Evolutionary conservation across 495 filamentous ascomycete species (phyloP), one percentile per base, ranked within the genome.

Genomic region (Penicillium psychrofluorescens): DNA sequence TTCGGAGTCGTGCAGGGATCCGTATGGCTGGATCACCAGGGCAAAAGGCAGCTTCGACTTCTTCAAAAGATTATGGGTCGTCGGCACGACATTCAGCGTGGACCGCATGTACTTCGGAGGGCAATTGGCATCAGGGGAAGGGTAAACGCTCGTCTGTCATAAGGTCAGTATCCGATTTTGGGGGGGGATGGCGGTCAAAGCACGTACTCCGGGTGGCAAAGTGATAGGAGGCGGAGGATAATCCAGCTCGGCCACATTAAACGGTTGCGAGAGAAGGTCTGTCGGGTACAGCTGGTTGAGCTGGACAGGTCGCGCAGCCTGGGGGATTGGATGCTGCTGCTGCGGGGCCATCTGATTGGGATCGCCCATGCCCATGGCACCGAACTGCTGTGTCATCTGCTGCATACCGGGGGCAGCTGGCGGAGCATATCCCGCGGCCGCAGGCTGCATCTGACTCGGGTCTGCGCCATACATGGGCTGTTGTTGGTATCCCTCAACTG

Each of bases 41-140:
- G 94, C 90, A 55, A 96, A 95, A 0, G 92, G 92, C 36, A 98
- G 76, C 59, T 88, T 89, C 29, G 89, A 95, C 68, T 96, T 96
- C 74, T 97, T 98, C 40, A 97, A 78, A 36, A 97, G 74, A 3
- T 84, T 87, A 56, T 94, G 78, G 28, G 86, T 95, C 7, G 90
- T 95, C 1, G 92, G 94, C 12, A 95, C 83, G 35, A 86, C 87
- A 60, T 97, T 96, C 36, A 97, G 63, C 7, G 92, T 97, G 0
- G 92, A 96, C 34, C 92, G 87, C 57, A 97, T 84, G 58, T 95
- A 97, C 75, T 95, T 95, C 12, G 92, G 78, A 28, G 85, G 79
- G 67, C 90, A 95, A 68, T 97, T 98, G 36, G 94, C 82, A 64
- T 88, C 76, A 28, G 90, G 89, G 8, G 90, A 95, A 34, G 90